Conservation (phyloP, 305 asterid species). For the Nicotiana rustica region DNA sequence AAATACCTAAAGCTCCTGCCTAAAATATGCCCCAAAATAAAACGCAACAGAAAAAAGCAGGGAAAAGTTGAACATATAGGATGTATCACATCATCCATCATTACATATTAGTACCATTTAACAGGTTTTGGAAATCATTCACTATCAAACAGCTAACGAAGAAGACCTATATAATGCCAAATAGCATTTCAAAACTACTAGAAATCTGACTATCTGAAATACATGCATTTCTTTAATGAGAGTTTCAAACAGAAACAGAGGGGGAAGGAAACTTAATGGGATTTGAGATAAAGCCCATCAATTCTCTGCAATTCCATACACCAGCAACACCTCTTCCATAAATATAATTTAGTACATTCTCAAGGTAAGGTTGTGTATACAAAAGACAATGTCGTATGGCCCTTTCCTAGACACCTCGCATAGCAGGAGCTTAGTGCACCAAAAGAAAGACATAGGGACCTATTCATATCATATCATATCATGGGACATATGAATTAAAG, state of each 20-base stretch:
- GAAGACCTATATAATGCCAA: not conserved
- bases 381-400: too few relatives aligned
- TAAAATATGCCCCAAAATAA: not conserved
- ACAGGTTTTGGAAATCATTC: not conserved
- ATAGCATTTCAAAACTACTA: not conserved
- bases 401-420: too few relatives aligned
- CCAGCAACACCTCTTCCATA: not conserved
- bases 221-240: not conserved
- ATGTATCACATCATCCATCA: not conserved
- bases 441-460: not conserved
- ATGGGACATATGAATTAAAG: not conserved
- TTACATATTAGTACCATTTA: not conserved
- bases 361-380: not conserved
- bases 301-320: constrained; percentile 25
- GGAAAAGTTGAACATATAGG: constrained; percentile 20
- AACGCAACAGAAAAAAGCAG: not conserved
- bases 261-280: not conserved
- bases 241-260: not conserved
- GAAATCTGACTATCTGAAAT: constrained; percentile 15
- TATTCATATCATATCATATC: constrained; percentile 14
- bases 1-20: not conserved
- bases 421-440: too few relatives aligned
- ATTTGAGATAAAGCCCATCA: constrained; percentile 24
- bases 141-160: constrained; percentile 16
- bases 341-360: not conserved